phyloP scores from a whole-genome alignment of 1,284 basidiomycete genomes.

The Ceraceosorus guamensis region DNA sequence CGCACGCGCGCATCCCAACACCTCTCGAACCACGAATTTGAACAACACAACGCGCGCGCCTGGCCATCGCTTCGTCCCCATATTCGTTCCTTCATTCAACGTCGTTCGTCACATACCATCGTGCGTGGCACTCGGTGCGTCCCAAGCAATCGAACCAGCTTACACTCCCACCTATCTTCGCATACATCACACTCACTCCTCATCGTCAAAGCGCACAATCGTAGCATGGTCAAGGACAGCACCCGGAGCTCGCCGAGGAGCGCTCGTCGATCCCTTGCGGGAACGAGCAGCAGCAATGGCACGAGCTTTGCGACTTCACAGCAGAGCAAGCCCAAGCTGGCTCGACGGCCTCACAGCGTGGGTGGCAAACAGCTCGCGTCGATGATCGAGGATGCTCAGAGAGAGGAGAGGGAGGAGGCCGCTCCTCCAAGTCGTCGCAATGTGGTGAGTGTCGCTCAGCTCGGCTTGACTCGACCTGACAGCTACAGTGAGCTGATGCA shows the following conservation, averaged over 20 bases:
- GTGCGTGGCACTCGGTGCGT: too few relatives aligned
- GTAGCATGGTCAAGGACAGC: background rate
- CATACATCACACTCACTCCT: background rate
- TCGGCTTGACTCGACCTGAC: too few relatives aligned
- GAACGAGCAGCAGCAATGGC: background rate
- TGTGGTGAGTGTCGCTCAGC: slow-evolving; percentile 4
- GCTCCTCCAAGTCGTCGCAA: slow-evolving; percentile 4
- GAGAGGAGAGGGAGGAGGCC: background rate
- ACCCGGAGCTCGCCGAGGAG: background rate
- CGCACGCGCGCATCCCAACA: too few relatives aligned
- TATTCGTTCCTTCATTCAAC: too few relatives aligned
- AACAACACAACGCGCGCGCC: too few relatives aligned
- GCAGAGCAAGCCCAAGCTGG: background rate
- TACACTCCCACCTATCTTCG: background rate
- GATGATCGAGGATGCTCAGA: background rate
- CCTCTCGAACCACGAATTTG: too few relatives aligned
- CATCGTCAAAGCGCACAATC: background rate
- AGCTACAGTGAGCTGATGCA: too few relatives aligned
- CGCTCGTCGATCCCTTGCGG: background rate
- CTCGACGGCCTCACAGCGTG: slow-evolving; percentile 1
- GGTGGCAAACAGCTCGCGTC: background rate
- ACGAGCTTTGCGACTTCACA: background rate
- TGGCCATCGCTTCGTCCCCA: too few relatives aligned
- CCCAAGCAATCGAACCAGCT: too few relatives aligned
- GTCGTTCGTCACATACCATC: too few relatives aligned